Conservation (phyloP, 2,329 filamentous ascomycete genomes). For the Nannizziopsis barbatae region DNA sequence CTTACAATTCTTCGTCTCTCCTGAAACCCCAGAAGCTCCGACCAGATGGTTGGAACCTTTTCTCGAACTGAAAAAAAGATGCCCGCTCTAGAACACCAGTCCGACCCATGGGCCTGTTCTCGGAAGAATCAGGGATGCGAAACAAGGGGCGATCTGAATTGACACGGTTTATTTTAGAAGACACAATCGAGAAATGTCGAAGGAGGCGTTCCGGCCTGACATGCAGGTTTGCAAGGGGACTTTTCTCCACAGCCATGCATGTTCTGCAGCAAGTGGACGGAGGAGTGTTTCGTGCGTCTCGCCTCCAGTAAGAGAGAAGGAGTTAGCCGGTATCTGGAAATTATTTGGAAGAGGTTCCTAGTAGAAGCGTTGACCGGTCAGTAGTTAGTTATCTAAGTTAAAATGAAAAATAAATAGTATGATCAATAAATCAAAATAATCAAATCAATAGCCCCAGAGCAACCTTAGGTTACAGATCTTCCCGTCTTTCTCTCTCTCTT, state of each 20-base stretch:
- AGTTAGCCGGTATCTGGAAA: too few species aligned
- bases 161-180: too few species aligned
- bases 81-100: too few species aligned
- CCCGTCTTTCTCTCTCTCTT: conserved; percentile 7
- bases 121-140: not conserved
- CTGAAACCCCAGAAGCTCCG: too few species aligned
- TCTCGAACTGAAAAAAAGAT: not conserved
- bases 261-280: conserved; percentile 9
- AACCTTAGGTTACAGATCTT: conserved; percentile 9
- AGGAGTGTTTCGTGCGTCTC: conserved; percentile 7
- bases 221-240: conserved; percentile 4
- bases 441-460: not conserved
- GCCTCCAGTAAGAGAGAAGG: too few species aligned
- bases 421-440: not conserved
- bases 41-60: too few species aligned
- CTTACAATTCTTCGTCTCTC: too few species aligned
- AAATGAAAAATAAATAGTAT: not conserved
- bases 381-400: not conserved
- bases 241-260: conserved; percentile 10
- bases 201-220: conserved; percentile 5
- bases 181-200: not conserved
- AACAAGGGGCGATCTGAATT: conserved; percentile 3
- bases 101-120: not conserved
- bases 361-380: too few species aligned
- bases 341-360: too few species aligned